Percentiles rank a stretch among this genome's conserved stretches.
Conservation (phyloP, 345 rosid species). For the Melastoma malabathricum region DNA sequence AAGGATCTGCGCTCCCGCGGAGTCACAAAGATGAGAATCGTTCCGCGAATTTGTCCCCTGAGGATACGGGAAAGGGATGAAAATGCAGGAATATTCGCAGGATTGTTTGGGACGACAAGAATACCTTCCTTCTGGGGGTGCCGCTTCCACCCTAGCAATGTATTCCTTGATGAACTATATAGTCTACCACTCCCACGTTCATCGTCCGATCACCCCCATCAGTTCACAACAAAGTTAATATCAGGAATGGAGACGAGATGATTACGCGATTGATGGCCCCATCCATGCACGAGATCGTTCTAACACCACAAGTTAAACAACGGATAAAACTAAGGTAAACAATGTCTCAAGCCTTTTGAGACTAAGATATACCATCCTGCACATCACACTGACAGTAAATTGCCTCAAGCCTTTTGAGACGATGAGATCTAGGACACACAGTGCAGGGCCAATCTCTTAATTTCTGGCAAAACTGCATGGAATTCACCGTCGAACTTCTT, state of each 20-base stretch:
- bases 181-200: conserved; percentile 89
- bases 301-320: conserved; percentile 10
- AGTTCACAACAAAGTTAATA: neutral
- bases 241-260: too few species aligned
- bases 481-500: conserved; percentile 45
- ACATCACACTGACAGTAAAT: too few species aligned
- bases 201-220: conserved; percentile 71
- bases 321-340: too few species aligned
- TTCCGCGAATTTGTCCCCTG: neutral
- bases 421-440: too few species aligned
- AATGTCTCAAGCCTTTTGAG: too few species aligned
- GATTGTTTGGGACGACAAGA: neutral
- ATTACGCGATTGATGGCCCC: conserved; percentile 17
- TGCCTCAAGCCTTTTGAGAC: too few species aligned
- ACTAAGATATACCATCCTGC: too few species aligned
- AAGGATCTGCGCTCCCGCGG: conserved; percentile 15
- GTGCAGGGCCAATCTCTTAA: too few species aligned
- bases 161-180: conserved; percentile 74
- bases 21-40: neutral
- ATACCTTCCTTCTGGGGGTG: conserved; percentile 35
- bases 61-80: too few species aligned
- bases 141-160: conserved; percentile 59
- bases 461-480: too few species aligned
- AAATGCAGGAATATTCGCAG: too few species aligned
- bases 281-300: conserved; percentile 96